phyloP scores from a whole-genome alignment of 2,329 filamentous ascomycete species.

The Aspergillus fischeri region DNA sequence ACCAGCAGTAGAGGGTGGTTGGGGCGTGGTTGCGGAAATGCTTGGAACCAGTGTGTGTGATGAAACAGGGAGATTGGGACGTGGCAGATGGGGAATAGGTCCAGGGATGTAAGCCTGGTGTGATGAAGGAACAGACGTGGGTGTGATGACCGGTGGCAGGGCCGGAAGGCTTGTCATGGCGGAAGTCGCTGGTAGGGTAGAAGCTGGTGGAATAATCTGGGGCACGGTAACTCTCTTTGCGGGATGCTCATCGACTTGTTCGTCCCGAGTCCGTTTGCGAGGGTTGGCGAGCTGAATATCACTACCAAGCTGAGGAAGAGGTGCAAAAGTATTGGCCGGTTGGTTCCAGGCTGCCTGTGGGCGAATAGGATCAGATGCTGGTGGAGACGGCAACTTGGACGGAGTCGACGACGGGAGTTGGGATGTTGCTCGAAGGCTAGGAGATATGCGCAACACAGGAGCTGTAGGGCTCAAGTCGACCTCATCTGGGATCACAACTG shows the following conservation, averaged over 20 bases:
- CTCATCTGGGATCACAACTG: constrained; percentile 48
- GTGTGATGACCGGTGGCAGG: constrained; percentile 32
- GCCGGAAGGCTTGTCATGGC: constrained; percentile 24
- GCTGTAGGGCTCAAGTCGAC: constrained; percentile 26
- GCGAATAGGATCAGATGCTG: constrained; percentile 26
- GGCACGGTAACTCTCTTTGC: constrained; percentile 47
- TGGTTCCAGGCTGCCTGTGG: constrained; percentile 26
- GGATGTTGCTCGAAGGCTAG: constrained; percentile 32
- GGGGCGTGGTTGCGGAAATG: constrained; percentile 42
- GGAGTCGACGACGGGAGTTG: constrained; percentile 25
- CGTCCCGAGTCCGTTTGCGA: constrained; percentile 60
- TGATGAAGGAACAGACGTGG: constrained; percentile 28
- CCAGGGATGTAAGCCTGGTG: constrained; percentile 26
- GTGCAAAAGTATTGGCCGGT: constrained; percentile 22
- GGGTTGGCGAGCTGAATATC: constrained; percentile 19
- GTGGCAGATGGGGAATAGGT: constrained; percentile 56
- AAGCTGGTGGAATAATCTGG: constrained; percentile 17
- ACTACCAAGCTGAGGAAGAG: constrained; percentile 21
- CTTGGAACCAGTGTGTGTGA: constrained; percentile 43
- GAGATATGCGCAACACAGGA: constrained; percentile 30
- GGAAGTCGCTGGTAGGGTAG: constrained; percentile 24
- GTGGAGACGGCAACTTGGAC: constrained; percentile 41
- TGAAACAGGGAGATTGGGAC: constrained; percentile 67
- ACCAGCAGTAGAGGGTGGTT: constrained; percentile 60
- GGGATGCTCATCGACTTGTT: constrained; percentile 51